phyloP scores from a whole-genome alignment of 1,284 basidiomycete genomes.

The Ustilago esculenta region DNA sequence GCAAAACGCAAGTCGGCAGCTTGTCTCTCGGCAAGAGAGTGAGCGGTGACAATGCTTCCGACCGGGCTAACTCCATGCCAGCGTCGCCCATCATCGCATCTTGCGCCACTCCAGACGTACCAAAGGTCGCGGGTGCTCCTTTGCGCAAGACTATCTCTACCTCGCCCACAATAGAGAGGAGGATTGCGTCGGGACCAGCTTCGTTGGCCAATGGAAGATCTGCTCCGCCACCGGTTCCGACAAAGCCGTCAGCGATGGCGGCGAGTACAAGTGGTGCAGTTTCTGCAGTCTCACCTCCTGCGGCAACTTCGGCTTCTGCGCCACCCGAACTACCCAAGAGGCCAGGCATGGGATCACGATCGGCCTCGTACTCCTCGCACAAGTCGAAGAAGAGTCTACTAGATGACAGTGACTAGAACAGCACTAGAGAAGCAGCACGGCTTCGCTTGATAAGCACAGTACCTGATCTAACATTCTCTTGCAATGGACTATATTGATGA shows the following conservation, averaged over 20 bases:
- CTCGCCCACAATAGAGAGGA: constrained; percentile 23
- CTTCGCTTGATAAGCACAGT: no score
- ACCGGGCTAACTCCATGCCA: constrained; percentile 6
- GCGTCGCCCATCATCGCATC: constrained; percentile 19
- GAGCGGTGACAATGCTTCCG: neutral
- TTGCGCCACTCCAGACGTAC: neutral
- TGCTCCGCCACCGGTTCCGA: constrained; percentile 39
- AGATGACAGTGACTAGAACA: constrained; percentile 39
- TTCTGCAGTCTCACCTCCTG: neutral
- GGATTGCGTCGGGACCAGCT: constrained; percentile 30
- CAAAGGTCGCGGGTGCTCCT: neutral
- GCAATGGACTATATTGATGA: neutral
- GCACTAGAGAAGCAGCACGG: no score
- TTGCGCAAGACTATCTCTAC: constrained; percentile 26
- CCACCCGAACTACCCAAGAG: constrained; percentile 40
- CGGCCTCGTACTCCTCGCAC: constrained; percentile 37
- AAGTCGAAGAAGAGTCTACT: constrained; percentile 41
- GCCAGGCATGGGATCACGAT: constrained; percentile 35
- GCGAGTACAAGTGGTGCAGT: neutral
- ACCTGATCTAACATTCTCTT: neutral
- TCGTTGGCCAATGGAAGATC: constrained; percentile 7
- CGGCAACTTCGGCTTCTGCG: constrained; percentile 1
- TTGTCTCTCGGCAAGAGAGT: neutral
- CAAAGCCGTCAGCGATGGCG: constrained; percentile 22
- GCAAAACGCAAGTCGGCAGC: neutral